Evolutionary conservation across 139 green algal genomes (phyloP), one percentile per base, ranked within the genome.

Genomic region (Micromonas commoda): DNA sequence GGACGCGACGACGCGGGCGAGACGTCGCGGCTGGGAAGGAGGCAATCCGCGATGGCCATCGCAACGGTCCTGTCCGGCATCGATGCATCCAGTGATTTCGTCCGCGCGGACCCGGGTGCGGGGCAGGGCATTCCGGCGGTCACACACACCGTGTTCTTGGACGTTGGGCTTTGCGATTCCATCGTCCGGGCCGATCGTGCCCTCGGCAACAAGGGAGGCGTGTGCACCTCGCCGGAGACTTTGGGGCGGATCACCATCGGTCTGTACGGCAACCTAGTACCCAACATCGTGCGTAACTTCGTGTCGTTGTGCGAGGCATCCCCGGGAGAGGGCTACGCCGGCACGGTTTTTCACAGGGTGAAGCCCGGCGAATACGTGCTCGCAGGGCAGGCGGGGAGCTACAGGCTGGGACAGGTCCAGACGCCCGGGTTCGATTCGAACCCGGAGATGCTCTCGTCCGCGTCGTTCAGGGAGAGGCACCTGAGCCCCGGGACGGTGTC

Each of bases 311-410:
- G 26, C 66, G 66, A 73, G 66, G 33, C n/a, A 6, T 71, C 21
- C 64, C 33, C 33, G 64, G 26, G 64, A 3, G 68, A 39, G 20
- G 63, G 28, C n/a, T 70, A 70, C 63, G 63, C 24, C 21, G n/a
- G 63, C 28, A 75, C 68, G 9, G 33, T 39, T 2, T 75, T 75
- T 29, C 68, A 75, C 33, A 26, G 53, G 20, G 29, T 75, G 1
- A 2, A 61, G 35, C 32, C 9, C 21, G 68, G 37, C 4, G 66
- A 63, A 37, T 75, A 63, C 38, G 35, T 75, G 37, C 34, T 61
- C 34, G 37, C 23, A 21, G 68, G 68, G 19, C 1, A 3, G 37
- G 20, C 21, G 23, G 68, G 68, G 3, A 37, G 21, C 16, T n/a
- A 38, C 24, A 26, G 37, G 19, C 53, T 75, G 5, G 68, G 37